Evolutionary conservation across 257 asterid genomes (phyloP).

Genomic region (Gentiana dahurica): DNA sequence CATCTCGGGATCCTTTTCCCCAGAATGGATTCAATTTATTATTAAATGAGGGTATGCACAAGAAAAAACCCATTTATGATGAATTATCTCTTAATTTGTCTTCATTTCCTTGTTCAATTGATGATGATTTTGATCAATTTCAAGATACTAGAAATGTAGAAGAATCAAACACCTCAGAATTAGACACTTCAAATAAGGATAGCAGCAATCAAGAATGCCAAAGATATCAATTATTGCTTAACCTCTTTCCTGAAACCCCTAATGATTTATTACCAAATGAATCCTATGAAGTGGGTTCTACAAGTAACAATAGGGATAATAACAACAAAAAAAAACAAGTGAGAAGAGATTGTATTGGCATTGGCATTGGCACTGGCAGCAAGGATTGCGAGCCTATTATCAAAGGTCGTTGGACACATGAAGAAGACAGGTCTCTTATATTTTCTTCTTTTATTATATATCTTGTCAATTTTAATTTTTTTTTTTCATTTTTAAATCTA

Average conservation of each 20-base stretch:
- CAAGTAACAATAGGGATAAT: background rate
- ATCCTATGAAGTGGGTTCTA: slow-evolving; percentile 1
- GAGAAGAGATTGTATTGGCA: slow-evolving; percentile 14
- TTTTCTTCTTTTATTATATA: too few species aligned
- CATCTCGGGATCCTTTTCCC: background rate
- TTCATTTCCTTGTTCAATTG: slow-evolving; percentile 9
- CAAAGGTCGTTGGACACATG: too few species aligned
- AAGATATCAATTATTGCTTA: background rate
- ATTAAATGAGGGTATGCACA: background rate
- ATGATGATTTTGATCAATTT: slow-evolving; percentile 41
- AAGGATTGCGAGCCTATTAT: background rate
- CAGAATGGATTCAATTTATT: background rate
- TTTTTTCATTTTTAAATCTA: background rate
- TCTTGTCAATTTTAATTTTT: background rate
- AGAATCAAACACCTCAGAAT: background rate
- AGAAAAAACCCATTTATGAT: background rate
- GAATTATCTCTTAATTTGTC: background rate
- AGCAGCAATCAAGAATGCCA: background rate
- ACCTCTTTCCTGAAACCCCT: background rate
- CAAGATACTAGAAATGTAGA: slow-evolving; percentile 13
- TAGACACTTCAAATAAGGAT: background rate
- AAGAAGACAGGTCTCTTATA: too few species aligned
- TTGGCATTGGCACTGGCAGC: background rate
- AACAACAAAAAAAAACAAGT: background rate
- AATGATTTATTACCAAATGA: slow-evolving; percentile 4